These are phyloP conservation scores for Microsporum ferrugineum DNA, from an alignment of 2,329 filamentous ascomycete genomes.

Conservation along the genomic window DNA sequence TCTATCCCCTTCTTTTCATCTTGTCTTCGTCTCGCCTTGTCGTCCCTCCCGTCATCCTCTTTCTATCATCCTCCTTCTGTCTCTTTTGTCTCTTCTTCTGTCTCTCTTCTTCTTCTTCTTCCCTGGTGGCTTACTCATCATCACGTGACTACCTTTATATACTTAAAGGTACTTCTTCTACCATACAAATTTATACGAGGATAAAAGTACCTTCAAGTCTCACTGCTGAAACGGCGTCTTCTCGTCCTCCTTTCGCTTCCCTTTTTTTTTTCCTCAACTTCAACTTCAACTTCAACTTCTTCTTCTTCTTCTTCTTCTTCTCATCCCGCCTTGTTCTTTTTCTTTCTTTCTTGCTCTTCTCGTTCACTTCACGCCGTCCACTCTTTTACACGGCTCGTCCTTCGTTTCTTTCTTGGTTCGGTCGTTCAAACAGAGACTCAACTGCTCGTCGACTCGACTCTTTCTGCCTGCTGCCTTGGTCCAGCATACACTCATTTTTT, in stretches of 20 bases:
- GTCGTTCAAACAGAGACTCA: conserved; percentile 5
- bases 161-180: not conserved
- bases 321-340: conserved; percentile 15
- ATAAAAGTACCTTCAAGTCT: not conserved
- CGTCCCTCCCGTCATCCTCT: not conserved
- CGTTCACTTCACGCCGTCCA: conserved; percentile 33
- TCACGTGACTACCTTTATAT: not conserved
- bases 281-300: conserved; percentile 11
- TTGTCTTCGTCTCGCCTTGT: not conserved
- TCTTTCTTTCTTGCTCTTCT: conserved; percentile 20
- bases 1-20: not conserved
- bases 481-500: conserved; percentile 11
- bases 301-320: conserved; percentile 13
- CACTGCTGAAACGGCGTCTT: not conserved
- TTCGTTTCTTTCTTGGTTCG: conserved; percentile 10
- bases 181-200: not conserved
- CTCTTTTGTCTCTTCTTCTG: not conserved
- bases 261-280: conserved; percentile 12
- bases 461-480: conserved; percentile 15
- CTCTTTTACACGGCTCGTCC: conserved; percentile 39
- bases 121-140: not conserved
- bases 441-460: not conserved
- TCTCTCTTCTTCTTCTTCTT: not conserved
- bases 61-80: not conserved
- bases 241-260: not conserved